phyloP scores from a whole-genome alignment of 352 stramenopile species.

The Pelagophyceae sp. region DNA sequence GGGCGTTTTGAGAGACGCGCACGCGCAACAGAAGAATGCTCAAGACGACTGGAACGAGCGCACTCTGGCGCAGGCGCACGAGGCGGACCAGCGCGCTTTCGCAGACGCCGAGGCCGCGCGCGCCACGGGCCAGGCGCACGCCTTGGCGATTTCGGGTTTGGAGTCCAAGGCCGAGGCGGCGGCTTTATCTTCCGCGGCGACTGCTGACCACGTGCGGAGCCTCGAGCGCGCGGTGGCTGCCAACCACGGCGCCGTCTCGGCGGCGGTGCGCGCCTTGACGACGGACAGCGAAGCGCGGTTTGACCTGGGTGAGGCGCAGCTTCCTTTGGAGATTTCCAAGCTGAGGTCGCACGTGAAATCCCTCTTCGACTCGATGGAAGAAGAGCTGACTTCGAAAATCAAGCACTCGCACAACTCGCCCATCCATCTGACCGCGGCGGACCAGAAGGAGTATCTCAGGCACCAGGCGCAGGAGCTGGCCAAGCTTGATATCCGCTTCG shows the following conservation, averaged over 20 bases:
- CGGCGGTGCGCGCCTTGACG: neutral
- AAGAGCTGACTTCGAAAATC: conserved; percentile 6
- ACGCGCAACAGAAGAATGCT: neutral
- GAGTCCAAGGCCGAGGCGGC: too few species aligned
- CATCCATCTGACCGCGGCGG: conserved; percentile 12
- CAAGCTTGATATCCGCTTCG: neutral
- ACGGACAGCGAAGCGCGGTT: neutral
- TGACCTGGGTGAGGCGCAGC: neutral
- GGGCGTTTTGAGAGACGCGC: neutral
- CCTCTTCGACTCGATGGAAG: conserved; percentile 9
- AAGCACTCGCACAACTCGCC: conserved; percentile 1
- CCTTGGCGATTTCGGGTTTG: neutral
- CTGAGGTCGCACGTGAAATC: conserved; percentile 5
- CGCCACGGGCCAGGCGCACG: neutral
- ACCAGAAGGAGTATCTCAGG: conserved; percentile 11
- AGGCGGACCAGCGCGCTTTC: neutral
- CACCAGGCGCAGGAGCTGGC: neutral
- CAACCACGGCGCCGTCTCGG: conserved; percentile 1
- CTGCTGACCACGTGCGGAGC: neutral
- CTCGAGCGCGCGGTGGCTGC: neutral
- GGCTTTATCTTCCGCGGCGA: too few species aligned
- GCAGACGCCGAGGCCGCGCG: neutral
- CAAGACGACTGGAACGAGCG: conserved; percentile 5
- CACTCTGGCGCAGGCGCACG: neutral
- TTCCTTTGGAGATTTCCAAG: neutral